Conservation (phyloP, 179 eudicot genomes). For the Spergularia azorica region DNA sequence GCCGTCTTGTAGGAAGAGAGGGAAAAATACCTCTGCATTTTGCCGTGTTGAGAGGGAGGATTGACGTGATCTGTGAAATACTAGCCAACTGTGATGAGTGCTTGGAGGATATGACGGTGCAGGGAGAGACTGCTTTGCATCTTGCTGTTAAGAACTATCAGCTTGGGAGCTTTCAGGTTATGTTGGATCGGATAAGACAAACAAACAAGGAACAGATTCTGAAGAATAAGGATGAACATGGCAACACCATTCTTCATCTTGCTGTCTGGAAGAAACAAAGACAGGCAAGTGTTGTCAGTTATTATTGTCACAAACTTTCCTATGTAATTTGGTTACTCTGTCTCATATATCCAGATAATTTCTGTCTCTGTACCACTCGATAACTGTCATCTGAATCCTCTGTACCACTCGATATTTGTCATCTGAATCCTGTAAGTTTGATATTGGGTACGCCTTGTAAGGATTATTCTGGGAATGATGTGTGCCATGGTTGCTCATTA, state of each 20-base stretch:
- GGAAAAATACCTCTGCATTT: slow-evolving; percentile 38
- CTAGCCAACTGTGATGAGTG: slow-evolving; percentile 35
- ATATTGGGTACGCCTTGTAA: too few species aligned
- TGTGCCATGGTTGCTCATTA: too few species aligned
- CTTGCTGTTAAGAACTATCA: slow-evolving; percentile 42
- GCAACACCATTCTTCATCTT: slow-evolving; percentile 44
- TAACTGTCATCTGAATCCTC: too few species aligned
- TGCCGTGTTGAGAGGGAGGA: slow-evolving; percentile 43
- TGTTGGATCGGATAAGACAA: slow-evolving; percentile 37
- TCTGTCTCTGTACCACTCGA: too few species aligned
- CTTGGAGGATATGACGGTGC: slow-evolving; percentile 33
- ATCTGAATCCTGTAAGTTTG: too few species aligned
- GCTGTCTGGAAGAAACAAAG: slow-evolving; percentile 48
- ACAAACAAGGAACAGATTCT: slow-evolving; percentile 23
- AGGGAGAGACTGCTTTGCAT: slow-evolving; percentile 43
- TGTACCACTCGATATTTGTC: too few species aligned
- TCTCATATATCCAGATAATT: too few species aligned
- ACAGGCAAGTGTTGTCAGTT: slow-evolving; percentile 35
- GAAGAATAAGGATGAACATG: slow-evolving; percentile 39
- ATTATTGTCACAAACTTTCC: neutral
- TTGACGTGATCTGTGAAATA: slow-evolving; percentile 34
- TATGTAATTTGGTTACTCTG: neutral
- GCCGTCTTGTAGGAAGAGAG: slow-evolving; percentile 31
- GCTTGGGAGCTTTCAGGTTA: slow-evolving; percentile 25
- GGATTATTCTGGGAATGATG: too few species aligned